Base-by-base conservation (phyloP, 2,329 filamentous ascomycete genomes). In the Emericellopsis atlantica region DNA sequence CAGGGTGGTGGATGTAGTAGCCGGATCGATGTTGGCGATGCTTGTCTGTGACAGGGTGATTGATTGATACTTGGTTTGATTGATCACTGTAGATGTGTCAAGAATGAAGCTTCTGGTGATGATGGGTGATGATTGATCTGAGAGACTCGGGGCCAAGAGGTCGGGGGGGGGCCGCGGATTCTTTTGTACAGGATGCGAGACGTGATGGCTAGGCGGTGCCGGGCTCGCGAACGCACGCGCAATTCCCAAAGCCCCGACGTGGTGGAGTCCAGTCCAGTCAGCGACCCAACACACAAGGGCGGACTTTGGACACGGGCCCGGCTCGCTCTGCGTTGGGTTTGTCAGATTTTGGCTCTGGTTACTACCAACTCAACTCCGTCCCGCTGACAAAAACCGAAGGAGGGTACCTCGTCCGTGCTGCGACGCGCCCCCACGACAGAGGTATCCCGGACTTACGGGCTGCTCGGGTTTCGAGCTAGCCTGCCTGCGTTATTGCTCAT, bases 241-340 rank as follows among this genome's bases (percentile, higher is more conserved):
- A 21, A 11, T 35, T 34, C 32, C n/a, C 9, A 35, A 21, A 5
- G 18, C 18, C 32, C 32, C 32, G 32, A 35, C 32, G 32, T 21
- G 18, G 32, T 21, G 16, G 18, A 45, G 45, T 47, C 49, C 45
- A 44, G 47, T 48, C 46, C 49, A 46, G 24, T 12, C 26, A 29
- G 26, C 4, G 26, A 3, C 26, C 26, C 26, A 29, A 29, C 26
- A 29, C 26, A 9, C 8, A 29, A 29, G 26, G 26, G 49, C 56
- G 56, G 56, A 57, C 46, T 59, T 57, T 57, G 54, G 47, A 49
- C 48, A 51, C 53, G 52, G 51, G 46, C 54, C 54, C 54, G 54
- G 26, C 26, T 29, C 9, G 26, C 9, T 29, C 9, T 54, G 50
- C 16, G 32, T 10, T 32, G 37, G 18, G 37, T 40, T 40, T 40